Evolutionary conservation across 352 stramenopile species (phyloP), one percentile per base, ranked within the genome.

Genomic region (Pythium oligandrum): DNA sequence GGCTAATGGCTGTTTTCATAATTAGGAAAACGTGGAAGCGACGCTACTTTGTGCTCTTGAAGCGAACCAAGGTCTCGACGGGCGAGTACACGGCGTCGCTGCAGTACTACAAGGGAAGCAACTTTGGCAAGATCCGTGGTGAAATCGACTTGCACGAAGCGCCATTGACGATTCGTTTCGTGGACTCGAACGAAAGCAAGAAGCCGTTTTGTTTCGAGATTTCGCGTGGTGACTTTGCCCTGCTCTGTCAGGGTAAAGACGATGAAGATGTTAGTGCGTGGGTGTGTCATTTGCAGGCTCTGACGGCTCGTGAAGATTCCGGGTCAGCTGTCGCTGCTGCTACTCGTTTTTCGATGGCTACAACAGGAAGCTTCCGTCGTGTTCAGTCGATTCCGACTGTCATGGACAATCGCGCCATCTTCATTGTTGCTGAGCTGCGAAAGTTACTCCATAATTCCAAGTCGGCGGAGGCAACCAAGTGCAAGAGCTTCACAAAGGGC

Each of bases 201-300:
- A 73, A 84, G 26, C 75, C 79, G 40, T 91, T 89, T 51, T 95
- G 83, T 55, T 95, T 95, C 51, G 83, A 92, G 64, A 72, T 95
- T 26, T 64, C 74, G 0, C 70, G 78, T 7, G 64, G 78, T 2
- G 81, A 89, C 11, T 89, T 89, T 53, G 81, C 77, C 2, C 81
- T 88, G 38, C 68, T 90, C 31, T 93, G 81, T 45, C 87, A 91
- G 10, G 85, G 77, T 4, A 83, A 73, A 4, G 82, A 90, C 46
- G 81, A 93, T 48, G 83, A 93, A 54, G 85, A 95, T 35, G 84
- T 87, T n/a, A 93, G 75, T 46, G 78, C 74, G 0, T 95, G 85
- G 85, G 81, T 95, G 26, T 89, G 78, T 61, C 68, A 93, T 55
- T 54, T 95, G 36, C 83, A 92, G 55, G 89, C 70, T 44, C 61